A percentile compares a stretch with the other conserved stretches of the same genome.
Conservation (phyloP, 2,329 filamentous ascomycete genomes). For the Phoma sp. region DNA sequence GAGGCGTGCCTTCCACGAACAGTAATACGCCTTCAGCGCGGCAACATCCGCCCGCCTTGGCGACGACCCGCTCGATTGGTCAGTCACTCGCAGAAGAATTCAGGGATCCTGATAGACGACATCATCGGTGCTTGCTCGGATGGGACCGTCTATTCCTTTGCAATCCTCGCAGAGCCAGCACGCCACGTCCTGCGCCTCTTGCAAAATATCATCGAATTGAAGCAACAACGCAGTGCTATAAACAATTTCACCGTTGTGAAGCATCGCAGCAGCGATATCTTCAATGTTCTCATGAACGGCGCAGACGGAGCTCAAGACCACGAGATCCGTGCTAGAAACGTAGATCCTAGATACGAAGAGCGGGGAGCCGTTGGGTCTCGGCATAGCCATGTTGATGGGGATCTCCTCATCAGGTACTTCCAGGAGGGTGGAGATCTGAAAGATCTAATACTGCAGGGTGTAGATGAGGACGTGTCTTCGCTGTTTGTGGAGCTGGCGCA, state of each 20-base stretch:
- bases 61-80: slow-evolving; percentile 22
- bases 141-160: slow-evolving; percentile 64
- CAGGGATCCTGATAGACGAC: slow-evolving; percentile 53
- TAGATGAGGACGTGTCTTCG: slow-evolving; percentile 26
- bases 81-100: slow-evolving; percentile 25
- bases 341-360: slow-evolving; percentile 33
- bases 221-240: slow-evolving; percentile 20
- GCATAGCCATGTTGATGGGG: slow-evolving; percentile 52
- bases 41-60: slow-evolving; percentile 51
- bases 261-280: slow-evolving; percentile 26
- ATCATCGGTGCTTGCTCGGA: slow-evolving; percentile 59
- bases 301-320: slow-evolving; percentile 27
- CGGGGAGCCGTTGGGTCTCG: slow-evolving; percentile 20
- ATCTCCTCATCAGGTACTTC: slow-evolving; percentile 46
- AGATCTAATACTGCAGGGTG: slow-evolving; percentile 17
- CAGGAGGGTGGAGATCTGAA: slow-evolving; percentile 27
- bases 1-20: slow-evolving; percentile 51
- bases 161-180: slow-evolving; percentile 65
- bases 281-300: slow-evolving; percentile 31
- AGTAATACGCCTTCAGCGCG: slow-evolving; percentile 58
- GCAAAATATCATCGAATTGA: slow-evolving; percentile 63
- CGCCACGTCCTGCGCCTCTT: slow-evolving; percentile 75
- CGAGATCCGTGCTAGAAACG: slow-evolving; percentile 27
- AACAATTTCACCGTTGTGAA: slow-evolving; percentile 21
- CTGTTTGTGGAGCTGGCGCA: slow-evolving; percentile 37